Percentiles rank a stretch among this genome's conserved stretches.
Evolutionary conservation across 768 basidiomycete species (phyloP).

Genomic region (Xerocomellus intermedius): DNA sequence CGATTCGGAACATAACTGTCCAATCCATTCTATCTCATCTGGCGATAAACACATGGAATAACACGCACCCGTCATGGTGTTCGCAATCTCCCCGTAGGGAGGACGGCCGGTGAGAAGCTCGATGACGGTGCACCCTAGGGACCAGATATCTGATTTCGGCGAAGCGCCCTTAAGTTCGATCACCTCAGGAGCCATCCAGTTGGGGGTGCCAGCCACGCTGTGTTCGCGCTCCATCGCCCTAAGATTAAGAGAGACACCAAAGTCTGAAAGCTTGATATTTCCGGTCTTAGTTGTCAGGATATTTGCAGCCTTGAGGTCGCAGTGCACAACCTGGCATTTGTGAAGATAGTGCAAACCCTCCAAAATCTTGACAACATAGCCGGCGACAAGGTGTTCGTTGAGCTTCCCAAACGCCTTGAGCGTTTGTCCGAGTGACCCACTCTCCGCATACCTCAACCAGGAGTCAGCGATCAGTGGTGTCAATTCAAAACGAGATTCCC

Average conservation of each 20-base stretch:
- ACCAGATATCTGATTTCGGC: constrained; percentile 95
- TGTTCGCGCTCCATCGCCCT: constrained; percentile 86
- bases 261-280: constrained; percentile 95
- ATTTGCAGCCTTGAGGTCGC: constrained; percentile 97
- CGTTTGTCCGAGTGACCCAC: constrained; percentile 91
- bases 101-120: constrained; percentile 91
- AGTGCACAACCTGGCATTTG: constrained; percentile 86
- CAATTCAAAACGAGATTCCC: constrained; percentile 23
- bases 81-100: constrained; percentile 86
- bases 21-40: constrained; percentile 3
- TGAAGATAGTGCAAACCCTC: constrained; percentile 96
- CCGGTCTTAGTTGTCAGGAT: constrained; percentile 98
- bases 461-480: constrained; percentile 15
- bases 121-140: constrained; percentile 89
- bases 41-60: not conserved
- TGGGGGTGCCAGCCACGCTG: constrained; percentile 91
- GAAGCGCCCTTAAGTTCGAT: constrained; percentile 94
- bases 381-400: constrained; percentile 87
- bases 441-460: constrained; percentile 81
- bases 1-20: constrained; percentile 94
- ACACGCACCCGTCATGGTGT: constrained; percentile 81
- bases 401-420: constrained; percentile 92
- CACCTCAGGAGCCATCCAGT: constrained; percentile 99
- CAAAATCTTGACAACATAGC: constrained; percentile 94
- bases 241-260: constrained; percentile 95